Evolutionary conservation across 2,329 filamentous ascomycete species (phyloP), one percentile per base, ranked within the genome.

Genomic region (Fusarium fujikuroi): DNA sequence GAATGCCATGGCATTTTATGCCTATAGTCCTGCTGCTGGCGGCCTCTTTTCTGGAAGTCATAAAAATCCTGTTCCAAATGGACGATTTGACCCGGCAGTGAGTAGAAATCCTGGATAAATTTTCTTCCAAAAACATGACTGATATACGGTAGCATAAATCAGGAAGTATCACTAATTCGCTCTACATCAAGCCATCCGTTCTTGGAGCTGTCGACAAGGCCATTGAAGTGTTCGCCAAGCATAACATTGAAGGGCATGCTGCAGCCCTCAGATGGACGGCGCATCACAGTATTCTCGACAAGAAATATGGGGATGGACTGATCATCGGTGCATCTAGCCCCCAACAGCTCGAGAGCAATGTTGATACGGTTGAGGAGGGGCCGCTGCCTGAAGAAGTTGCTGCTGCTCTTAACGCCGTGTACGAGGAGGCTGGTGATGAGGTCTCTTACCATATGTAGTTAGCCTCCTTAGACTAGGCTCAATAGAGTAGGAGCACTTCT

Each of bases 1-100:
- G 60, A 73, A 84, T 42, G 78, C 77, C 18, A 85, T 87, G 3
- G 74, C 81, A 0, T 87, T 86, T 60, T 84, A 83, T 63, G 84
- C 82, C 0, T 87, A 82, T 63, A 84, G 81, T 21, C 73, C 75
- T 32, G 75, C 65, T 23, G 75, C 67, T 2, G 67, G 53, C n/a
- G 75, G 75, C 10, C 75, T 79, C 52, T 79, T 79, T 46, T 67
- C 76, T 8, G 76, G 78, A 4, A 77, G 75, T 16, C 60, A 77
- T 28, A 74, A 78, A 42, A 70, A 73, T 9, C 39, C 65, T 9
- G 40, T 10, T 57, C 62, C 23, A 18, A 34, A 32, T 40, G 70
- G 4, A 72, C 75, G 79, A n/a, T 80, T 72, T 49, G 75, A 81
- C 52, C 40, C 37, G 25, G 61, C 73, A 12, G 80, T 81, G 42